Evolutionary conservation across 345 rosid species (phyloP).

Genomic region (Boechera stricta): DNA sequence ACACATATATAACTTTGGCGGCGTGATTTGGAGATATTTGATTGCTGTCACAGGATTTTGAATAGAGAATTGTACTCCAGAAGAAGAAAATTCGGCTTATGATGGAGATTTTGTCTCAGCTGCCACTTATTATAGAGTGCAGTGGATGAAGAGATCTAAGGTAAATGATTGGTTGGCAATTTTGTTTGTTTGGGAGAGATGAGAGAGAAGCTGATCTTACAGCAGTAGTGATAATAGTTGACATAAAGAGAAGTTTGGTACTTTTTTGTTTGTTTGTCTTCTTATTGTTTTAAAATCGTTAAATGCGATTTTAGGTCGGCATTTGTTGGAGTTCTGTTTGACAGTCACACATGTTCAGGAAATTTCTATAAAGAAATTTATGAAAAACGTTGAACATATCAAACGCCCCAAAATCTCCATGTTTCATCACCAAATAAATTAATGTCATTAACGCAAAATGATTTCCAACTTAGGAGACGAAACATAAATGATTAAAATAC

Average conservation of each 20-base stretch:
- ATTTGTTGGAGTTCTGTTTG: not conserved
- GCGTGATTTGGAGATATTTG: slow-evolving; percentile 15
- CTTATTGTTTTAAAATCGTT: slow-evolving; percentile 4
- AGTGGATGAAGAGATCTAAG: slow-evolving; percentile 17
- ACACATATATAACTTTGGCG: slow-evolving; percentile 12
- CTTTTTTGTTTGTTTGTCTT: slow-evolving; percentile 1
- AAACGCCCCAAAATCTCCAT: not conserved
- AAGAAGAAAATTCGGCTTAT: not conserved
- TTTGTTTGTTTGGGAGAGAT: slow-evolving; percentile 3
- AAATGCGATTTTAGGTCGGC: slow-evolving; percentile 16
- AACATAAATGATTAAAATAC: not conserved
- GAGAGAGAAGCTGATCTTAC: slow-evolving; percentile 30
- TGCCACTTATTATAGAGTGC: slow-evolving; percentile 5
- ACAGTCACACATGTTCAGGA: slow-evolving; percentile 4
- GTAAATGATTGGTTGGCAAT: slow-evolving; percentile 34
- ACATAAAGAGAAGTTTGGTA: slow-evolving; percentile 12
- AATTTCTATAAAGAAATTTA: not conserved
- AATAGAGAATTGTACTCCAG: slow-evolving; percentile 33
- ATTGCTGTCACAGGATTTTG: slow-evolving; percentile 16
- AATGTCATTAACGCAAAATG: not conserved
- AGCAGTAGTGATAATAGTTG: slow-evolving; percentile 9
- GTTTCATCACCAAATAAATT: too few relatives aligned
- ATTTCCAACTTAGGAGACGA: not conserved
- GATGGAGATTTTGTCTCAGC: slow-evolving; percentile 4
- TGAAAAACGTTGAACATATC: not conserved